phyloP scores from a whole-genome alignment of 371 early-diverging fungal species.

The Gilbertella persicaria region DNA sequence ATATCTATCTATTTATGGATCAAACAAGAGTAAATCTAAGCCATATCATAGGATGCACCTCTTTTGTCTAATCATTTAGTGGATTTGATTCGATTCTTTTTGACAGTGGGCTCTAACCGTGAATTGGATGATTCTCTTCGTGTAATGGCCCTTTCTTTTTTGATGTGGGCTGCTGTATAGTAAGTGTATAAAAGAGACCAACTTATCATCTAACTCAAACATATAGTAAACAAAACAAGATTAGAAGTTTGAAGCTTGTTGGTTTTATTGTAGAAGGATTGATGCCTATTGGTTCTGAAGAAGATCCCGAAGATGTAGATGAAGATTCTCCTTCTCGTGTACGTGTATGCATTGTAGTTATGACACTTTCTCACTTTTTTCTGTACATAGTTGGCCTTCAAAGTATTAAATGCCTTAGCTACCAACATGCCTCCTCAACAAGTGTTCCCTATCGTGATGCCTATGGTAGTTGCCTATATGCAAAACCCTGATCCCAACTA shows the following conservation, averaged over 20 bases:
- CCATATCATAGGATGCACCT: constrained; percentile 64
- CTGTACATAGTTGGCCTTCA: constrained; percentile 55
- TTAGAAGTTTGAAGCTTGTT: constrained; percentile 80
- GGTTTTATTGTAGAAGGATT: constrained; percentile 72
- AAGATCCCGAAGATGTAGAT: constrained; percentile 81
- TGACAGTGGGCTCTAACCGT: constrained; percentile 68
- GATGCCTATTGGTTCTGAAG: constrained; percentile 85
- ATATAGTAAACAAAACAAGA: constrained; percentile 73
- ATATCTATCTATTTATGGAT: not conserved
- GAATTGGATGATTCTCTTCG: constrained; percentile 71
- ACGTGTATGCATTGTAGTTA: constrained; percentile 22
- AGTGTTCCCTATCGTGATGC: constrained; percentile 79
- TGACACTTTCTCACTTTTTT: not conserved
- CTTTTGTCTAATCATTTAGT: constrained; percentile 76
- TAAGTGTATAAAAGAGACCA: constrained; percentile 39
- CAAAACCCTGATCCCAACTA: constrained; percentile 69
- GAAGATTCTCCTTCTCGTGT: constrained; percentile 83
- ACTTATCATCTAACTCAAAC: not conserved
- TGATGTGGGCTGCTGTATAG: constrained; percentile 84
- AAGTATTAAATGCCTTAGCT: constrained; percentile 76
- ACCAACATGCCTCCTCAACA: constrained; percentile 85
- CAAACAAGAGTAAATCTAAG: no score
- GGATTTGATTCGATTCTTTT: constrained; percentile 78
- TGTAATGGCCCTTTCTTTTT: constrained; percentile 80
- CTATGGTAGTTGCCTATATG: constrained; percentile 74